These are phyloP conservation scores for Tuber calosporum DNA, from an alignment of 495 filamentous ascomycete genomes.

Conservation along the genomic window DNA sequence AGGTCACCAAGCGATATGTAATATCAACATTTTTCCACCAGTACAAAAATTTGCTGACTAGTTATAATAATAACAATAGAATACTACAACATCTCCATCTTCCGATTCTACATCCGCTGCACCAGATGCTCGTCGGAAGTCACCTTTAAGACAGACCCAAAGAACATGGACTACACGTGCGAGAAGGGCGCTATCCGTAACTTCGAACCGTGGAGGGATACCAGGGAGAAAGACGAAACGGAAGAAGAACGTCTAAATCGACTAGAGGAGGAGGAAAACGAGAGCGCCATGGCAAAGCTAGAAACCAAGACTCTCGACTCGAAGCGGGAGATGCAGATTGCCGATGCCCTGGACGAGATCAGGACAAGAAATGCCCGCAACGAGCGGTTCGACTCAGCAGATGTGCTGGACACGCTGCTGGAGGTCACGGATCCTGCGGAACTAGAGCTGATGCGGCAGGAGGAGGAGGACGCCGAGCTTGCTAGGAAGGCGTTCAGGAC, in stretches of 20 bases:
- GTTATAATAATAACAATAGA: conserved; percentile 33
- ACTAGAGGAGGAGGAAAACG: conserved; percentile 64
- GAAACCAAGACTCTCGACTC: conserved; percentile 82
- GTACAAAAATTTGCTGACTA: conserved; percentile 10
- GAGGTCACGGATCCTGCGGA: conserved; percentile 47
- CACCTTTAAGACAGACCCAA: conserved; percentile 90
- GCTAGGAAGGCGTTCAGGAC: conserved; percentile 72
- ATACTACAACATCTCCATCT: conserved; percentile 83
- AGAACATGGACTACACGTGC: conserved; percentile 85
- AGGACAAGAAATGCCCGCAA: conserved; percentile 80
- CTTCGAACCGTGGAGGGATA: conserved; percentile 79
- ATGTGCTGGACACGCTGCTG: conserved; percentile 48
- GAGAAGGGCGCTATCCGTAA: conserved; percentile 85
- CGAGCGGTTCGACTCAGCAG: conserved; percentile 62
- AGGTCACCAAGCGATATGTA: neutral
- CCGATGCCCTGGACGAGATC: conserved; percentile 94
- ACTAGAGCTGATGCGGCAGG: conserved; percentile 58
- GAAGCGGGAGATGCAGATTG: conserved; percentile 95
- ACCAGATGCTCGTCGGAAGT: conserved; percentile 85
- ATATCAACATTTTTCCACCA: conserved; percentile 1
- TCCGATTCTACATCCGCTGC: conserved; percentile 91
- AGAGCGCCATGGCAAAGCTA: conserved; percentile 70
- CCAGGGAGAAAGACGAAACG: conserved; percentile 61
- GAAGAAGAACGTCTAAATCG: conserved; percentile 80
- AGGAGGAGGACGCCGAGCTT: conserved; percentile 79